Evolutionary conservation across 139 green algal species (phyloP).

Genomic region (Tetradesmus obliquus): DNA sequence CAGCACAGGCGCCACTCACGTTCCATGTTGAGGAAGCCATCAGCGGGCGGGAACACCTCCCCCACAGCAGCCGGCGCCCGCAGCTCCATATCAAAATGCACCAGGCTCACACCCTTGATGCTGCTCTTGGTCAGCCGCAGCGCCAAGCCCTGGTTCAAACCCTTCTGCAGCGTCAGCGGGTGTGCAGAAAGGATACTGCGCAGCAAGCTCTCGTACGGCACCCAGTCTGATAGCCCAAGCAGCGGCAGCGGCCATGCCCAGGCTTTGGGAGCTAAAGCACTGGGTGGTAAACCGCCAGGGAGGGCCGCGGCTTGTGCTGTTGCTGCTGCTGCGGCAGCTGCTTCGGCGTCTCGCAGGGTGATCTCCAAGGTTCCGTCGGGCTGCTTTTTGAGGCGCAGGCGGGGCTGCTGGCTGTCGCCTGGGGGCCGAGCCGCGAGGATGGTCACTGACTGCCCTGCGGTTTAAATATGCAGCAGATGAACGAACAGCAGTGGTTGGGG

Average conservation of each 20-base stretch:
- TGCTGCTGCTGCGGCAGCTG: conserved; percentile 26
- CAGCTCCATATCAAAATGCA: conserved; percentile 45
- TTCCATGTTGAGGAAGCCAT: neutral
- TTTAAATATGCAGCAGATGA: no score
- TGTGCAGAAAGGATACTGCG: conserved; percentile 6
- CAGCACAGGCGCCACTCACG: neutral
- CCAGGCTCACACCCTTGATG: conserved; percentile 32
- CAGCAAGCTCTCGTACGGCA: conserved; percentile 41
- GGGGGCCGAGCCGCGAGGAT: conserved; percentile 14
- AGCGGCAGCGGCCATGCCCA: conserved; percentile 39
- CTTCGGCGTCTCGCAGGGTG: neutral
- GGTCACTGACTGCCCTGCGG: conserved; percentile 22
- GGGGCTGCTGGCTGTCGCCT: neutral
- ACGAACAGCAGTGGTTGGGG: no score
- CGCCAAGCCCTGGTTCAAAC: conserved; percentile 24
- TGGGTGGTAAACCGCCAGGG: conserved; percentile 1
- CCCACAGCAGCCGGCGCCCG: conserved; percentile 8
- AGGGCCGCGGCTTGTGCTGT: conserved; percentile 26
- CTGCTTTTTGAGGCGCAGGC: conserved; percentile 18
- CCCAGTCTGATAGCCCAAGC: conserved; percentile 4
- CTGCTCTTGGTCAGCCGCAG: conserved; percentile 40
- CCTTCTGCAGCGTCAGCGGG: conserved; percentile 33
- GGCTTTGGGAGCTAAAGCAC: neutral
- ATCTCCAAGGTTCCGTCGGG: conserved; percentile 37
- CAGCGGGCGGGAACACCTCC: neutral